phyloP scores from a whole-genome alignment of 345 rosid genomes.

The Boechera stricta region DNA sequence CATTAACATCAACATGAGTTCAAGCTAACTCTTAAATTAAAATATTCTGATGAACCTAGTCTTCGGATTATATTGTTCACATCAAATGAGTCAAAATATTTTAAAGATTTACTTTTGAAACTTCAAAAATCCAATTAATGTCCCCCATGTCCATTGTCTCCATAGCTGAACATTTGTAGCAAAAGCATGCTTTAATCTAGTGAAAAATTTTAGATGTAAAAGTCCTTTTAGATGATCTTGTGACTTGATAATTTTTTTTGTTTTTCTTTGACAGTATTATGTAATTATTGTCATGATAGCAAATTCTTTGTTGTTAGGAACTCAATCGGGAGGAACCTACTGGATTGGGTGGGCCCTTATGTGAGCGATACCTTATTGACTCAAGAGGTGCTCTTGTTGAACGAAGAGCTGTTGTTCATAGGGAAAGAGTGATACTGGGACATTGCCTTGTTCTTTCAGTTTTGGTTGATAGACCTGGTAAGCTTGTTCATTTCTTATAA shows the following conservation, averaged over 20 bases:
- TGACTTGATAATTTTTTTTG: background rate
- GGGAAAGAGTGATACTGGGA: conserved; percentile 86
- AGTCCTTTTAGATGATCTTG: background rate
- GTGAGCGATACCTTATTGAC: conserved; percentile 80
- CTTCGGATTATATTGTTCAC: background rate
- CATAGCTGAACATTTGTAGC: conserved; percentile 13
- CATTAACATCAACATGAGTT: background rate
- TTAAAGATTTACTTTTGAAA: background rate
- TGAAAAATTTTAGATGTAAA: background rate
- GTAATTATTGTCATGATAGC: conserved; percentile 15
- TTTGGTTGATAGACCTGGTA: conserved; percentile 84
- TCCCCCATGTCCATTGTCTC: conserved; percentile 2
- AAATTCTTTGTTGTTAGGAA: conserved; percentile 59
- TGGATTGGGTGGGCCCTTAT: conserved; percentile 86
- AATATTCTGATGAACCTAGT: background rate
- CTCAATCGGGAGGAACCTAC: conserved; percentile 92
- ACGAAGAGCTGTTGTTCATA: conserved; percentile 77
- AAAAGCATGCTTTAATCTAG: conserved; percentile 6
- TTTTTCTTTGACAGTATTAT: conserved; percentile 12
- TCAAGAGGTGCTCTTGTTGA: conserved; percentile 93
- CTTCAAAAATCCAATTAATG: background rate
- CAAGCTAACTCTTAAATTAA: conserved; percentile 7
- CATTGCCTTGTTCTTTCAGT: conserved; percentile 92
- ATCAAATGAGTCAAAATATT: conserved; percentile 5
- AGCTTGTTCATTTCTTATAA: conserved; percentile 36